Conservation (phyloP, 257 asterid species). For the Gentiana macrophylla region DNA sequence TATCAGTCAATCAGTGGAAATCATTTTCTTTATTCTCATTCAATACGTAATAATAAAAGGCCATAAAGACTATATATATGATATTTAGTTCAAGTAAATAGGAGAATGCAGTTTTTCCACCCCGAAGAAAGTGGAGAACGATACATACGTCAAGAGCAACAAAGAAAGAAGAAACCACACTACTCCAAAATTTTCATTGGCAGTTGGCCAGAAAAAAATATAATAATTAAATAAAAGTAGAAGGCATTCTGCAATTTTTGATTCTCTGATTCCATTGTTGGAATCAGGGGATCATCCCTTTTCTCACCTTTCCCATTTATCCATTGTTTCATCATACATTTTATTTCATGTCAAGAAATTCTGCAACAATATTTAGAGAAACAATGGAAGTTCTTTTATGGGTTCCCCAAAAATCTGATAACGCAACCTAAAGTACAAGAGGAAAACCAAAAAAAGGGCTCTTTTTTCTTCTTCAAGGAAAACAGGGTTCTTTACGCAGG, state of each 20-base stretch:
- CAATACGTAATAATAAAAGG: no score
- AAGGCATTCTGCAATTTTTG: conserved; percentile 24
- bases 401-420: conserved; percentile 6
- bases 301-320: conserved; percentile 26
- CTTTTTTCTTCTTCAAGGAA: background rate
- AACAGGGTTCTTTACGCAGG: conserved; percentile 1
- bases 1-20: no score
- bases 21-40: no score
- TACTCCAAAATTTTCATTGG: conserved; percentile 1
- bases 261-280: conserved; percentile 73
- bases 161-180: conserved; percentile 9
- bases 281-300: conserved; percentile 63
- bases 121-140: no score
- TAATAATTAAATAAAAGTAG: background rate
- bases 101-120: no score
- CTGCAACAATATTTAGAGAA: background rate
- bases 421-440: conserved; percentile 8
- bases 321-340: conserved; percentile 1
- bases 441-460: background rate
- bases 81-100: no score
- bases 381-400: background rate
- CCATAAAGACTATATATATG: no score
- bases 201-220: conserved; percentile 14
- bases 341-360: conserved; percentile 7
- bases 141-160: conserved; percentile 14